Evolutionary conservation across 1,139 yeast genomes (phyloP).

Genomic region (Saccharomycopsis hybrid): DNA sequence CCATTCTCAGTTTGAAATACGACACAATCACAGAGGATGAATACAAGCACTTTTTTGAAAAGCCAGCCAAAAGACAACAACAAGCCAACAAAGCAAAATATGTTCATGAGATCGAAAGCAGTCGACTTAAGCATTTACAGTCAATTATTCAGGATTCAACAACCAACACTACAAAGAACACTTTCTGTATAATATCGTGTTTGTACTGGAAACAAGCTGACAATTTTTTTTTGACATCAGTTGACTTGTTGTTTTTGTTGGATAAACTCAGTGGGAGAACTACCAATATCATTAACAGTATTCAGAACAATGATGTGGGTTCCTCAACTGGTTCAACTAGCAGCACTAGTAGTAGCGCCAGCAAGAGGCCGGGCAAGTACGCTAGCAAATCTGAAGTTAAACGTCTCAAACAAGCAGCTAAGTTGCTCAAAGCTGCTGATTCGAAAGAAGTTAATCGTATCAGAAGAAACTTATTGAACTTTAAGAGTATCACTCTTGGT

Average conservation of each 20-base stretch:
- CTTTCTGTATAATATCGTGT: constrained; percentile 40
- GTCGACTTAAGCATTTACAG: constrained; percentile 4
- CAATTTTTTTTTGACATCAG: constrained; percentile 51
- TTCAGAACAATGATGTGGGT: constrained; percentile 1
- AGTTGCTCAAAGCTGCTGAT: constrained; percentile 42
- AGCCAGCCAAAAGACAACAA: background rate
- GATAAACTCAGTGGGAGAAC: constrained; percentile 44
- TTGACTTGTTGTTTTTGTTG: constrained; percentile 50
- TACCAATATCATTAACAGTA: constrained; percentile 12
- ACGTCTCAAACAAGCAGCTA: constrained; percentile 28
- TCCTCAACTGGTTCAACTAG: background rate
- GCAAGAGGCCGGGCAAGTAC: background rate
- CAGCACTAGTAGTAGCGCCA: background rate
- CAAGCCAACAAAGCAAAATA: background rate
- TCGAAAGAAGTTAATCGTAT: constrained; percentile 52
- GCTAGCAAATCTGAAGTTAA: constrained; percentile 10
- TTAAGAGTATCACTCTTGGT: constrained; percentile 53
- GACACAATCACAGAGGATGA: constrained; percentile 17
- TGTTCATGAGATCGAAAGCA: background rate
- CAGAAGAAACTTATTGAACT: constrained; percentile 55
- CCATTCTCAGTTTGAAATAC: constrained; percentile 13
- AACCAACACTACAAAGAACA: constrained; percentile 7
- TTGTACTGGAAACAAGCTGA: constrained; percentile 50
- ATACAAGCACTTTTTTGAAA: constrained; percentile 18
- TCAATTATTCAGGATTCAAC: constrained; percentile 5